Conservation (phyloP, 2,329 filamentous ascomycete genomes). For the Metarhizium humberi region DNA sequence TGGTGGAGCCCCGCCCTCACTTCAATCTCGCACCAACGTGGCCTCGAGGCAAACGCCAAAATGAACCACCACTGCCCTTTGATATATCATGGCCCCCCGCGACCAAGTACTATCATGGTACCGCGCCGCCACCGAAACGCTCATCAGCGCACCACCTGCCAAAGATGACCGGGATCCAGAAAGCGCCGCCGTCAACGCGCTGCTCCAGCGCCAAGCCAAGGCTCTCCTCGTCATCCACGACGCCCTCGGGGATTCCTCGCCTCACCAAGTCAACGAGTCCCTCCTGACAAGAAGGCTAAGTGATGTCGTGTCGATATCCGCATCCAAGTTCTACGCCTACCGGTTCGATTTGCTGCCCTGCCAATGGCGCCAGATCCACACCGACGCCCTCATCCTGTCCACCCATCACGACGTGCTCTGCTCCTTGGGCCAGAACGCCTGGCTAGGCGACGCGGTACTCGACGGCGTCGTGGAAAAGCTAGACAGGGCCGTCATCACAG, state of each 20-base stretch:
- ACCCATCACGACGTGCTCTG: conserved; percentile 32
- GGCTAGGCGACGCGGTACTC: conserved; percentile 23
- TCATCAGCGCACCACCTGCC: conserved; percentile 4
- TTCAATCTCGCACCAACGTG: neutral
- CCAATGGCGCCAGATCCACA: conserved; percentile 64
- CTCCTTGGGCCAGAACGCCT: neutral
- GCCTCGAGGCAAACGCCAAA: neutral
- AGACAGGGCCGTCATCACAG: conserved; percentile 68
- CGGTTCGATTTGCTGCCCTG: conserved; percentile 56
- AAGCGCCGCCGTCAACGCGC: conserved; percentile 13
- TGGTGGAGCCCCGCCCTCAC: neutral
- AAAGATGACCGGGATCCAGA: neutral
- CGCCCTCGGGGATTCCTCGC: neutral
- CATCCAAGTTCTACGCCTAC: conserved; percentile 60
- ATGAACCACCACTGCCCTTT: neutral
- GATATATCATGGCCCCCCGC: conserved; percentile 1
- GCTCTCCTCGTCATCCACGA: conserved; percentile 15
- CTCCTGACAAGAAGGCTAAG: conserved; percentile 36
- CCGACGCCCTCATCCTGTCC: conserved; percentile 58
- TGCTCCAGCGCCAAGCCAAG: conserved; percentile 21
- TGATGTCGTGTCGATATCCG: conserved; percentile 49
- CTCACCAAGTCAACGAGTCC: conserved; percentile 5
- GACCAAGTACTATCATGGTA: conserved; percentile 16
- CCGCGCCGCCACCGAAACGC: conserved; percentile 12
- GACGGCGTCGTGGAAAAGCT: conserved; percentile 54